Evolutionary conservation across 176 grass and related monocot species (phyloP).

Genomic region (Oropetium thomaeum): DNA sequence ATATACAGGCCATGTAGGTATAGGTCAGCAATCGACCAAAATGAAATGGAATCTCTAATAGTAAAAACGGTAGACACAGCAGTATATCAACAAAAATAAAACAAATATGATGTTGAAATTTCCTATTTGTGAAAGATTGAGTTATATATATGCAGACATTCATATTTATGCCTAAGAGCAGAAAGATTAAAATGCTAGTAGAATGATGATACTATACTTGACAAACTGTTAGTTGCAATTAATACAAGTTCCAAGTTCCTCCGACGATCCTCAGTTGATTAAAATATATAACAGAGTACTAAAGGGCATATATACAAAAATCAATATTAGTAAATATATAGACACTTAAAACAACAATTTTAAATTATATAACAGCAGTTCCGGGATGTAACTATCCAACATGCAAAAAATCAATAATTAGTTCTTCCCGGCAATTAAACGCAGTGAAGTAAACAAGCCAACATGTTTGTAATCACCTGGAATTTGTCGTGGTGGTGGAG

Average conservation of each 20-base stretch:
- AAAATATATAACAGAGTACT: background rate
- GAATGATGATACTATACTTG: constrained; percentile 8
- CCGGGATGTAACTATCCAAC: too few species aligned
- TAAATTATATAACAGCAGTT: too few species aligned
- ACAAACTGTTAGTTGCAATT: background rate
- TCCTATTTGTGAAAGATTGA: background rate
- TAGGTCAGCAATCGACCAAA: background rate
- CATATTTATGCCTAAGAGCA: background rate
- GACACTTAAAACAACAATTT: background rate
- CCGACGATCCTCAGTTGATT: background rate
- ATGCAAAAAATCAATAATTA: background rate
- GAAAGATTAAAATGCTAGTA: background rate
- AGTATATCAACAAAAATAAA: constrained; percentile 1
- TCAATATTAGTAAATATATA: background rate
- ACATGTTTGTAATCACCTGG: constrained; percentile 50
- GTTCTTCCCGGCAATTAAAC: background rate
- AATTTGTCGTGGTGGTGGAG: constrained; percentile 77
- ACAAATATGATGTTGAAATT: background rate
- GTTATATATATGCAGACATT: background rate
- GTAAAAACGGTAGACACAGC: background rate
- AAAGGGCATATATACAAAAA: background rate
- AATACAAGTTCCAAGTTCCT: background rate
- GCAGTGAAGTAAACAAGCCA: background rate
- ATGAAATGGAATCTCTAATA: constrained; percentile 10
- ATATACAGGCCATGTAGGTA: background rate